Evolutionary conservation across 164 flowering plant genomes (phyloP).

Genomic region (Chloranthus sessilifolius): DNA sequence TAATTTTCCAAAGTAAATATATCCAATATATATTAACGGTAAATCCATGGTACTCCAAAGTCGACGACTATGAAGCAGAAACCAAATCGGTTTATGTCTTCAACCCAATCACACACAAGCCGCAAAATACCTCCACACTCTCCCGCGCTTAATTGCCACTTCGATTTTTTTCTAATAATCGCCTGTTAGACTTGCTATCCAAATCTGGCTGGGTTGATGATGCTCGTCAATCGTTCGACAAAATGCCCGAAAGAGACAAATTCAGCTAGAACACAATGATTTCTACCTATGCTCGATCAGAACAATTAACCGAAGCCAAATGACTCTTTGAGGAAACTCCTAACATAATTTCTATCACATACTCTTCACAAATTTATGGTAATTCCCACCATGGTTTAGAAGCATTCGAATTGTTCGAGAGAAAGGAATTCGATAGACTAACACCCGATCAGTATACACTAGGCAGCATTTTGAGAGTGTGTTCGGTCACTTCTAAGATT

Average conservation of each 20-base stretch:
- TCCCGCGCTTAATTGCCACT: background rate
- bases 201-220: constrained; percentile 57
- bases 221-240: constrained; percentile 67
- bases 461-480: constrained; percentile 62
- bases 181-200: constrained; percentile 20
- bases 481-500: constrained; percentile 33
- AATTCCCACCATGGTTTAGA: constrained; percentile 43
- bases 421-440: constrained; percentile 65
- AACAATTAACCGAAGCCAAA: constrained; percentile 53
- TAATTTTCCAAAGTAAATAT: no score
- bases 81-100: no score
- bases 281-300: constrained; percentile 52
- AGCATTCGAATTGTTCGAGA: constrained; percentile 46
- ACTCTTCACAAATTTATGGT: constrained; percentile 82
- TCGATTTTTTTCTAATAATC: constrained; percentile 16
- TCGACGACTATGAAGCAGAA: no score
- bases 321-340: constrained; percentile 43
- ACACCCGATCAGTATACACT: constrained; percentile 57
- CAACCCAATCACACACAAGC: constrained; percentile 5
- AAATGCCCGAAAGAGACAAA: constrained; percentile 62
- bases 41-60: no score
- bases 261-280: constrained; percentile 80
- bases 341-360: constrained; percentile 41
- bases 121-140: background rate
- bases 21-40: no score